These are phyloP conservation scores for Litsea cubeba DNA, from an alignment of 164 flowering plant species.

Conservation along the genomic window DNA sequence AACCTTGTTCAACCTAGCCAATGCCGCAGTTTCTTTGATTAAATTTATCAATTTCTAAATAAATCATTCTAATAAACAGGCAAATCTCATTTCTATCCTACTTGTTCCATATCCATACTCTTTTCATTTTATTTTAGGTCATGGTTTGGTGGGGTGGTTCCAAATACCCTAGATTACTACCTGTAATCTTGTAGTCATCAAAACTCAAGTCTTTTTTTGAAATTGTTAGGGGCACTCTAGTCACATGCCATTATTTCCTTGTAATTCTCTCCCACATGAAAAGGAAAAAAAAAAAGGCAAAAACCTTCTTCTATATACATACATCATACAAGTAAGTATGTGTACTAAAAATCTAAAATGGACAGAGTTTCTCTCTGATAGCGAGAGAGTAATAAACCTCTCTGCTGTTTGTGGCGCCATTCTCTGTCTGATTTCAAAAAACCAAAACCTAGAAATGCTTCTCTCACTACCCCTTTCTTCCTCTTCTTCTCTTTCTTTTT, in stretches of 20 bases:
- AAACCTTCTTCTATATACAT: not conserved
- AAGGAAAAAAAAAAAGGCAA: not conserved
- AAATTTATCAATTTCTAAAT: no score
- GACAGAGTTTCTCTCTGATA: not conserved
- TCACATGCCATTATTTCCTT: not conserved
- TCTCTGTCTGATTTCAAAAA: conserved; percentile 7
- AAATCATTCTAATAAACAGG: no score
- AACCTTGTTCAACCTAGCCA: no score
- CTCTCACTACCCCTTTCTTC: not conserved
- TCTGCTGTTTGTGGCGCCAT: conserved; percentile 11
- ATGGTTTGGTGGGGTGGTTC: no score
- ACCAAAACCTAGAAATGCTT: not conserved
- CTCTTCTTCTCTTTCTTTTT: not conserved
- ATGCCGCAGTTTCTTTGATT: not conserved
- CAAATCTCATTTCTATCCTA: no score
- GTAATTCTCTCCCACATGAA: not conserved
- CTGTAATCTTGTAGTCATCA: no score
- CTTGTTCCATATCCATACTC: no score
- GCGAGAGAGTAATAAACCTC: not conserved
- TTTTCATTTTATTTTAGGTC: no score
- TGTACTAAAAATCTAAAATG: not conserved
- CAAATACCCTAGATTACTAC: no score
- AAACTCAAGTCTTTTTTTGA: not conserved
- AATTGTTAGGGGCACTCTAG: not conserved
- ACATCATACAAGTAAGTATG: not conserved